phyloP scores from a whole-genome alignment of 495 filamentous ascomycete genomes.

The Lindgomyces ingoldianus region DNA sequence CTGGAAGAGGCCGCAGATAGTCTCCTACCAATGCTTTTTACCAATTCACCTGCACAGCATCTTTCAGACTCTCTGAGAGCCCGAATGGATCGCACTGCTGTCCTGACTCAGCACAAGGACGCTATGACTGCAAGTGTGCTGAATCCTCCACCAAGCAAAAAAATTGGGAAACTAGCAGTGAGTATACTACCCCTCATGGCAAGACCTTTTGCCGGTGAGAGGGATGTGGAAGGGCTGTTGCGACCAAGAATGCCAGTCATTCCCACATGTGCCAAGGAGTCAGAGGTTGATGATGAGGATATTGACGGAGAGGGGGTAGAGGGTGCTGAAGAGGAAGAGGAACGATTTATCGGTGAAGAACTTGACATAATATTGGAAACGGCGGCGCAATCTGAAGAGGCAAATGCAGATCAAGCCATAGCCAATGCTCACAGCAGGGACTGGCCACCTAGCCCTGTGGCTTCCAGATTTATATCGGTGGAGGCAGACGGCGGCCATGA shows the following conservation, averaged over 20 bases:
- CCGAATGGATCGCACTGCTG: slow-evolving; percentile 75
- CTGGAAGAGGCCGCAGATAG: slow-evolving; percentile 53
- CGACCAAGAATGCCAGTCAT: slow-evolving; percentile 65
- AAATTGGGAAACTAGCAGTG: slow-evolving; percentile 57
- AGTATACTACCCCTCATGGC: slow-evolving; percentile 79
- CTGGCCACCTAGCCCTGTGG: no score
- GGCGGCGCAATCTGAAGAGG: background rate
- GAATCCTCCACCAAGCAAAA: slow-evolving; percentile 64
- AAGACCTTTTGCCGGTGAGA: slow-evolving; percentile 57
- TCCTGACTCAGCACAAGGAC: slow-evolving; percentile 63
- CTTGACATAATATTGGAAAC: slow-evolving; percentile 26
- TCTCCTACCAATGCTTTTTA: slow-evolving; percentile 64
- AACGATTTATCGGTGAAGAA: slow-evolving; percentile 28
- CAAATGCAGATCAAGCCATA: background rate
- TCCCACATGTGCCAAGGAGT: slow-evolving; percentile 17
- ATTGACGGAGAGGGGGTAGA: no score
- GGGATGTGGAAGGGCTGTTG: slow-evolving; percentile 71
- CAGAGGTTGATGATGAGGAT: background rate
- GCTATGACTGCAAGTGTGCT: slow-evolving; percentile 78
- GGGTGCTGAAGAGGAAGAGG: no score
- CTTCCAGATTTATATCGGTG: no score
- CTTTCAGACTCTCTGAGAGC: slow-evolving; percentile 65
- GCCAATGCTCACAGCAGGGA: background rate
- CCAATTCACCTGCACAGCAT: slow-evolving; percentile 60
- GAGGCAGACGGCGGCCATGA: no score